Conservation (phyloP, 352 stramenopile species). For the Globisporangium canariense region DNA sequence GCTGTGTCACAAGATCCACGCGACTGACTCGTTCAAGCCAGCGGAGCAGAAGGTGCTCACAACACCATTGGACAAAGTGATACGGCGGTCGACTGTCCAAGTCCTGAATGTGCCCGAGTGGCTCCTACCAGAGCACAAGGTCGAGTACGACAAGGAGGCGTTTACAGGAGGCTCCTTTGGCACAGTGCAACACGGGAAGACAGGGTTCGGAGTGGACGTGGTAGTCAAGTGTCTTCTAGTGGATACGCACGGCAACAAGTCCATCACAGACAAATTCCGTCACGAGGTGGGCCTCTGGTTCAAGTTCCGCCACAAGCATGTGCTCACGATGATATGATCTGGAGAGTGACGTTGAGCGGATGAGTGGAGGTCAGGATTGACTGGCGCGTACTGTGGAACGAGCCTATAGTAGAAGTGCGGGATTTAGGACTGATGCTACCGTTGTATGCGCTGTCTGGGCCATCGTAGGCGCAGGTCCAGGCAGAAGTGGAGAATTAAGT, state of each 20-base stretch:
- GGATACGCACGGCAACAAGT: neutral
- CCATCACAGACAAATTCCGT: neutral
- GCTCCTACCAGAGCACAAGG: neutral
- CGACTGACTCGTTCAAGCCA: neutral
- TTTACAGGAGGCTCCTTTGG: slow-evolving; percentile 8
- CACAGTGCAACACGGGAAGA: neutral
- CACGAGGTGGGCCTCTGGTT: slow-evolving; percentile 15
- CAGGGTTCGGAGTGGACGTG: neutral
- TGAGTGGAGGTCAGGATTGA: too few relatives aligned
- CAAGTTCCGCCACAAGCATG: too few relatives aligned
- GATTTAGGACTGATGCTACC: too few relatives aligned
- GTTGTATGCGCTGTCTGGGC: too few relatives aligned
- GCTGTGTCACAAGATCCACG: slow-evolving; percentile 1
- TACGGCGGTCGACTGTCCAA: neutral
- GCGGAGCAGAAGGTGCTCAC: neutral
- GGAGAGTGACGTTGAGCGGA: too few relatives aligned
- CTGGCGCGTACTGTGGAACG: too few relatives aligned
- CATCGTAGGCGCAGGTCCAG: too few relatives aligned
- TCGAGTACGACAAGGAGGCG: neutral
- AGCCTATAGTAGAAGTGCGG: too few relatives aligned
- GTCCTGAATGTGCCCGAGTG: neutral
- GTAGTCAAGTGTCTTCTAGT: slow-evolving; percentile 8
- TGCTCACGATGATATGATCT: too few relatives aligned
- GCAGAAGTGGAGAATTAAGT: too few relatives aligned
- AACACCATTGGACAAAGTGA: slow-evolving; percentile 6